A percentile compares a stretch with the other conserved stretches of the same genome.
phyloP scores from a whole-genome alignment of 192 early-diverging fungal genomes.

The Coemansia pectinata region DNA sequence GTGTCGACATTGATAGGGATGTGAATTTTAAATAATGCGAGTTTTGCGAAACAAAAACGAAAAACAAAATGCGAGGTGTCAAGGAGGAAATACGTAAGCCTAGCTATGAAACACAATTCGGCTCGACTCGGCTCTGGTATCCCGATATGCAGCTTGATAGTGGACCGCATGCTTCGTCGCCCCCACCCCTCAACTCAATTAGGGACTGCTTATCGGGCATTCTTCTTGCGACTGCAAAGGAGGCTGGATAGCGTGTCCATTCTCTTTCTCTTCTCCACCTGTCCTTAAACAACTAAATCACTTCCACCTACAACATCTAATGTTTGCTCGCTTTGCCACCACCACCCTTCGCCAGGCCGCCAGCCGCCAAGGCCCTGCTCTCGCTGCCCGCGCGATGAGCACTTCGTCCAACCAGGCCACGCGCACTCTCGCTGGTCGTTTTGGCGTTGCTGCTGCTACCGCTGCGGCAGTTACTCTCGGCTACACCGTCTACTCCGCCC shows the following conservation, averaged over 20 bases:
- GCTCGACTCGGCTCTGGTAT: slow-evolving; percentile 1
- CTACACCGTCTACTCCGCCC: slow-evolving; percentile 26
- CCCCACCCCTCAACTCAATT: background rate
- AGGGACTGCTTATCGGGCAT: background rate
- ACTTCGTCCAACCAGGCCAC: slow-evolving; percentile 25
- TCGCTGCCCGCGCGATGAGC: slow-evolving; percentile 32
- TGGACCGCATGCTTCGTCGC: background rate
- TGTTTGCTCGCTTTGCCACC: slow-evolving; percentile 47
- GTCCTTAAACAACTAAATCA: background rate
- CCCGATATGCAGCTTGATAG: background rate
- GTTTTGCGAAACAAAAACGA: background rate
- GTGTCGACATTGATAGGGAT: slow-evolving; percentile 19
- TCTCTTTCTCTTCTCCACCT: background rate
- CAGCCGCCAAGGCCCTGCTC: slow-evolving; percentile 44
- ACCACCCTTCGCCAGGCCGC: slow-evolving; percentile 43
- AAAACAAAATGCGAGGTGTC: no score
- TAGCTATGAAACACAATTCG: no score
- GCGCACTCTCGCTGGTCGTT: slow-evolving; percentile 17
- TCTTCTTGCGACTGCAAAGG: background rate
- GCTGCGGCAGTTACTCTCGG: slow-evolving; percentile 36
- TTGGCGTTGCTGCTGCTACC: slow-evolving; percentile 33
- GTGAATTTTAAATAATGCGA: background rate
- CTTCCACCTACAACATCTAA: slow-evolving; percentile 9
- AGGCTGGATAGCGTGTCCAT: no score
- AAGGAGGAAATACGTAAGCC: no score